These are phyloP conservation scores for Coffea humblotiana DNA, from an alignment of 305 asterid genomes.

Conservation along the genomic window DNA sequence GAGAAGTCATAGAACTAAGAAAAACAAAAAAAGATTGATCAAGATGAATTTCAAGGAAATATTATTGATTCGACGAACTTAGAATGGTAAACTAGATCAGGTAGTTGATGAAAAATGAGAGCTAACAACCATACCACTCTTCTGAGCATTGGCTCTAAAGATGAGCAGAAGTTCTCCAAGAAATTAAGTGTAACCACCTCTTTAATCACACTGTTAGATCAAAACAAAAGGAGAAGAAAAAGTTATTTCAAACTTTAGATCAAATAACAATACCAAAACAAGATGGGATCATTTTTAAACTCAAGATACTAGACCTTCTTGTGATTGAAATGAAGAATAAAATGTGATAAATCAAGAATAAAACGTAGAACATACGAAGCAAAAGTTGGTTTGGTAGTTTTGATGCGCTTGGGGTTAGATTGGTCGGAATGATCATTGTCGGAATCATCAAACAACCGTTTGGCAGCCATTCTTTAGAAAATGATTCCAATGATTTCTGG, in stretches of 20 bases:
- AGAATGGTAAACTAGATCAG: not conserved
- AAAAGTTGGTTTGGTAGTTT: slow-evolving; percentile 38
- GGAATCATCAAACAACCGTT: slow-evolving; percentile 40
- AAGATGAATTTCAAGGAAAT: not conserved
- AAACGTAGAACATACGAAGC: slow-evolving; percentile 46
- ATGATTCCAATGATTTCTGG: not conserved
- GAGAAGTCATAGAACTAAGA: not conserved
- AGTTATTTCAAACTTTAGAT: too few relatives aligned
- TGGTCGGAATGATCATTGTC: slow-evolving; percentile 39
- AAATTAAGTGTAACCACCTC: slow-evolving; percentile 57
- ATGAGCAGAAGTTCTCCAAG: slow-evolving; percentile 50
- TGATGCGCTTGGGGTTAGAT: slow-evolving; percentile 42
- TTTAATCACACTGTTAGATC: slow-evolving; percentile 46
- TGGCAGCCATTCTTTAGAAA: slow-evolving; percentile 49
- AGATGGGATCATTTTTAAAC: not conserved
- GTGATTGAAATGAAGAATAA: not conserved
- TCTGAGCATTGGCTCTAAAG: slow-evolving; percentile 77
- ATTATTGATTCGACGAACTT: not conserved
- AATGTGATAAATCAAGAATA: not conserved
- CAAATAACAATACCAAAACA: not conserved
- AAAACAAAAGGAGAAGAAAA: not conserved
- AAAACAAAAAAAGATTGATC: too few relatives aligned
- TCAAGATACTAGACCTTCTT: not conserved
- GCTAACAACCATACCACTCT: slow-evolving; percentile 50
- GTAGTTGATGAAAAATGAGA: too few relatives aligned